Conservation (phyloP, 2,329 filamentous ascomycete species). For the Neopestalotiopsis rosae region DNA sequence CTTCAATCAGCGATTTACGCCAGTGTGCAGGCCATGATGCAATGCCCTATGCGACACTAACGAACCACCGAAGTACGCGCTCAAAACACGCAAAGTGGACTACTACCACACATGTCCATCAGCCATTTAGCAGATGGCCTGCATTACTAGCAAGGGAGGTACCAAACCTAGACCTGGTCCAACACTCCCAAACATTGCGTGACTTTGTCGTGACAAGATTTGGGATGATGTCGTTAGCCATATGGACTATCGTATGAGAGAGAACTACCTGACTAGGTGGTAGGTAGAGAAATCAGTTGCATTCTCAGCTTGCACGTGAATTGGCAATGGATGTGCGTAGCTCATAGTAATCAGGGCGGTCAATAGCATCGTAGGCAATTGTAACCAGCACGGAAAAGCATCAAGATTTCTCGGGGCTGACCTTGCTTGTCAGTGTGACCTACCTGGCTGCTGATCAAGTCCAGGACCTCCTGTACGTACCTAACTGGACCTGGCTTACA, state of each 20-base stretch:
- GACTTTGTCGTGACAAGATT: neutral
- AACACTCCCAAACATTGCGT: neutral
- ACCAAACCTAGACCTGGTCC: neutral
- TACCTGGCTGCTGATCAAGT: neutral
- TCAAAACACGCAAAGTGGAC: too few relatives aligned
- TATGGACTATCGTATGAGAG: too few relatives aligned
- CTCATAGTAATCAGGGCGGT: neutral
- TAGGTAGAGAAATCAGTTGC: neutral
- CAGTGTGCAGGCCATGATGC: slow-evolving; percentile 14
- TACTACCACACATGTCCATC: neutral
- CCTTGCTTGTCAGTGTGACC: neutral
- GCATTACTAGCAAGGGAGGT: neutral
- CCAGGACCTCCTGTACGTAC: neutral
- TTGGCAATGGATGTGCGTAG: neutral
- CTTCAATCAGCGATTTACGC: slow-evolving; percentile 10
- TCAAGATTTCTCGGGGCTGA: neutral
- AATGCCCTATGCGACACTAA: slow-evolving; percentile 15
- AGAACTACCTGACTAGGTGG: neutral
- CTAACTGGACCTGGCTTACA: too few relatives aligned
- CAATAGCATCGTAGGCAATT: neutral
- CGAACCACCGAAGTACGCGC: neutral
- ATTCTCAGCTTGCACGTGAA: neutral
- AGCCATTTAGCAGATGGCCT: neutral
- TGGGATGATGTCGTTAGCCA: neutral
- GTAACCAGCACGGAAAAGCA: neutral